Evolutionary conservation across 257 asterid species (phyloP).

Genomic region (Solanum virginianum): DNA sequence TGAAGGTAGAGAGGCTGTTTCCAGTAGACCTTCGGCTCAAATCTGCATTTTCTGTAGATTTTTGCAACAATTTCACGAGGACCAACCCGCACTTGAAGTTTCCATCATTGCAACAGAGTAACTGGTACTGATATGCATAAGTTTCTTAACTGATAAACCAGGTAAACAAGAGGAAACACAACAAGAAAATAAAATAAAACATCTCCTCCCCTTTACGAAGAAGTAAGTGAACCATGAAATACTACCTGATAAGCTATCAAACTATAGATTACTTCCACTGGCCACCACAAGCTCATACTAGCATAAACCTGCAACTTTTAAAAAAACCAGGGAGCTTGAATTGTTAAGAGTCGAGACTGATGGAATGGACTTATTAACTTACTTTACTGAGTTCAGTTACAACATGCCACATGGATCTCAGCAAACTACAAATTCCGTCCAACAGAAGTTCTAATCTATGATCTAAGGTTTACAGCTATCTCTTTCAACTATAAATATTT

Average conservation of each 20-base stretch:
- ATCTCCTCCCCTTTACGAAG: neutral
- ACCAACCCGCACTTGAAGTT: neutral
- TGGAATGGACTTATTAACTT: neutral
- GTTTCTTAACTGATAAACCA: neutral
- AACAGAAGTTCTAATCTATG: conserved; percentile 15
- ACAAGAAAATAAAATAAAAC: neutral
- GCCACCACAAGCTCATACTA: neutral
- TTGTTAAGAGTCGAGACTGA: neutral
- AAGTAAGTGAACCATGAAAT: neutral
- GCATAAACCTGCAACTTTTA: neutral
- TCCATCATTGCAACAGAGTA: neutral
- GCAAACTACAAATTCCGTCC: conserved; percentile 4
- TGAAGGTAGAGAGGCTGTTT: neutral
- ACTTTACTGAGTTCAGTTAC: neutral
- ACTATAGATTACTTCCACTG: neutral
- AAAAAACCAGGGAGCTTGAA: neutral
- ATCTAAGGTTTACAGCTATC: conserved; percentile 5
- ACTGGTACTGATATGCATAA: neutral
- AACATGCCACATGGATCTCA: conserved; percentile 11
- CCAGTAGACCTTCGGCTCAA: neutral
- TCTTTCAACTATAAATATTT: conserved; percentile 7
- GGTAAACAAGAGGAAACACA: neutral
- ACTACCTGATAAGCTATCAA: neutral
- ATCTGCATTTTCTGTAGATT: neutral
- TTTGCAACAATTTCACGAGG: neutral